Conservation (phyloP, 179 eudicot species). For the Sideroxylon spinosum region DNA sequence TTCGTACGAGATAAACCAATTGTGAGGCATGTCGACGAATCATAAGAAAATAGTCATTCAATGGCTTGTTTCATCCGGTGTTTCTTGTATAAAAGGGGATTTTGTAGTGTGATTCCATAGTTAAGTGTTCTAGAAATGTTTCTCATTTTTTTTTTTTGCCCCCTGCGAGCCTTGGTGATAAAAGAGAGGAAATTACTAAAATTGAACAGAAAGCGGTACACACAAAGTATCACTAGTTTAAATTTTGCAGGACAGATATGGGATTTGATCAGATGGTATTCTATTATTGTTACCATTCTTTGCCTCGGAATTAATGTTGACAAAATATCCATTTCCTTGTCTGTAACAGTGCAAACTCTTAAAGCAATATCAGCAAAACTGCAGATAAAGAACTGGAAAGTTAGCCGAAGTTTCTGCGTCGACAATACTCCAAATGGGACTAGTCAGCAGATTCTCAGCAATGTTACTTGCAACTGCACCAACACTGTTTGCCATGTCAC, state of each 20-base stretch:
- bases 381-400: slow-evolving; percentile 40
- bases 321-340: too few species aligned
- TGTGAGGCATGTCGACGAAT: not conserved
- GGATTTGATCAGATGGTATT: not conserved
- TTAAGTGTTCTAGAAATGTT: not conserved
- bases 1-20: not conserved
- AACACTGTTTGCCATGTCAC: slow-evolving; percentile 67
- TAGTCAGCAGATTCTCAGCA: slow-evolving; percentile 19
- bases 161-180: not conserved
- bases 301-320: not conserved
- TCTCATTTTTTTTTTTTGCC: too few species aligned
- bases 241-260: not conserved
- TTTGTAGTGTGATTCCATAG: not conserved
- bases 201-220: not conserved
- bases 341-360: slow-evolving; percentile 48
- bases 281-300: not conserved
- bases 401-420: slow-evolving; percentile 45
- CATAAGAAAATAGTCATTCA: not conserved
- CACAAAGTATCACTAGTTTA: not conserved
- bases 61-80: not conserved
- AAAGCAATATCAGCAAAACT: slow-evolving; percentile 47
- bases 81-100: not conserved
- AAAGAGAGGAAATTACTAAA: not conserved
- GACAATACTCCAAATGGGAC: slow-evolving; percentile 28
- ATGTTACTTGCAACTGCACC: slow-evolving; percentile 54